phyloP scores from a whole-genome alignment of 1,284 basidiomycete species.

The Moesziomyces globuligerus region DNA sequence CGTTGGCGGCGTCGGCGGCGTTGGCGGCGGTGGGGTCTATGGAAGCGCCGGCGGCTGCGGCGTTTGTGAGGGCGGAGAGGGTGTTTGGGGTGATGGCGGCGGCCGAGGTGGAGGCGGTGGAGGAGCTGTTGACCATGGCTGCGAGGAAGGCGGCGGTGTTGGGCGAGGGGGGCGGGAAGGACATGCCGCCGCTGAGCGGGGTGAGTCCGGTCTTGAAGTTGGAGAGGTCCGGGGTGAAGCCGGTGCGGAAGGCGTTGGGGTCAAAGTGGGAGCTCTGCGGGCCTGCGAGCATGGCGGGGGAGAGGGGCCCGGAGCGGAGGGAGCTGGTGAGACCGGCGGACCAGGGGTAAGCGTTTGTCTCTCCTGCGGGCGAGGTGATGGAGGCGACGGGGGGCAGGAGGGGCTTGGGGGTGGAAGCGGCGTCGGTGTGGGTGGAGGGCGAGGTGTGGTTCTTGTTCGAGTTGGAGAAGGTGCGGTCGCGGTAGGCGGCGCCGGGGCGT shows the following conservation, averaged over 20 bases:
- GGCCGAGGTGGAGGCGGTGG: conserved; percentile 36
- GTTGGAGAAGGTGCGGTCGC: conserved; percentile 32
- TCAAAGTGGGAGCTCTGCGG: conserved; percentile 77
- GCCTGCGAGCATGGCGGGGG: conserved; percentile 92
- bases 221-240: conserved; percentile 77
- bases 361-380: conserved; percentile 83
- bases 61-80: conserved; percentile 48
- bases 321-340: conserved; percentile 70
- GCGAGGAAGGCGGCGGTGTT: conserved; percentile 92
- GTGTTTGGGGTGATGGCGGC: conserved; percentile 85
- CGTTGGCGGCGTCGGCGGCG: conserved; percentile 1
- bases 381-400: conserved; percentile 85
- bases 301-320: conserved; percentile 87
- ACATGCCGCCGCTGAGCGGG: conserved; percentile 71
- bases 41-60: conserved; percentile 14
- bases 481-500: conserved; percentile 42
- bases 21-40: conserved; percentile 18
- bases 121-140: conserved; percentile 80
- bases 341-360: conserved; percentile 58
- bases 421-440: conserved; percentile 14
- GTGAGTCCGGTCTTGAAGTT: conserved; percentile 72
- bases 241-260: conserved; percentile 74
- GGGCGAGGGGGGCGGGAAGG: conserved; percentile 80
- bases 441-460: conserved; percentile 40
- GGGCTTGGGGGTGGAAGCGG: conserved; percentile 50